phyloP scores from a whole-genome alignment of 2,329 filamentous ascomycete genomes.

The Emergomyces orientalis region DNA sequence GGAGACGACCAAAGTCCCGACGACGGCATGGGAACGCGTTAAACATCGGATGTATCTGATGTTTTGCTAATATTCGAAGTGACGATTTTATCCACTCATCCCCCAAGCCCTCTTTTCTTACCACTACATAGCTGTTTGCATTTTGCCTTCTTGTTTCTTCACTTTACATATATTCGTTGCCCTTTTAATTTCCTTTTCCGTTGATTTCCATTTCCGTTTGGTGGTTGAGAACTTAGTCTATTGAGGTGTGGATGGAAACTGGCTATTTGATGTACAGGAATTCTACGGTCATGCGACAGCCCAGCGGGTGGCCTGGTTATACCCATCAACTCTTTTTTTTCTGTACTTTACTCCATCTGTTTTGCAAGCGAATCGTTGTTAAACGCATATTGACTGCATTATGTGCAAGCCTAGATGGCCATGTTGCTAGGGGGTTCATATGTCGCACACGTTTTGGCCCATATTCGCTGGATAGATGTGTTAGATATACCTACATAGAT shows the following conservation, averaged over 20 bases:
- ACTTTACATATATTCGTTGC: background rate
- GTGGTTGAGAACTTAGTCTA: background rate
- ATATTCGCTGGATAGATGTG: too few species aligned
- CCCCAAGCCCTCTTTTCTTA: background rate
- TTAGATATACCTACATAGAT: too few species aligned
- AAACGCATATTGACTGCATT: too few species aligned
- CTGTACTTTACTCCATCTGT: too few species aligned
- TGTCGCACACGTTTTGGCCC: too few species aligned
- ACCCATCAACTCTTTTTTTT: too few species aligned
- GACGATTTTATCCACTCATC: background rate
- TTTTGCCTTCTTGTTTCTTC: background rate
- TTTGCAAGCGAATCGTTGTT: background rate
- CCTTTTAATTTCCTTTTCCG: background rate
- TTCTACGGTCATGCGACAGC: too few species aligned
- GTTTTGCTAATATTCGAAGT: conserved; percentile 5
- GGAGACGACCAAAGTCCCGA: conserved; percentile 24
- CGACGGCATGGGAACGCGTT: conserved; percentile 24
- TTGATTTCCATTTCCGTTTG: background rate
- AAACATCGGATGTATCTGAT: conserved; percentile 6
- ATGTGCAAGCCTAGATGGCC: too few species aligned
- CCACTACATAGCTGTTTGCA: background rate
- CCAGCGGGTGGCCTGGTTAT: too few species aligned
- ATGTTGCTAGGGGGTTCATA: too few species aligned
- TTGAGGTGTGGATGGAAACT: background rate
- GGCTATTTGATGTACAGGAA: too few species aligned